Conservation (phyloP, 1,284 basidiomycete species). For the Tylopilus orsonianus region DNA sequence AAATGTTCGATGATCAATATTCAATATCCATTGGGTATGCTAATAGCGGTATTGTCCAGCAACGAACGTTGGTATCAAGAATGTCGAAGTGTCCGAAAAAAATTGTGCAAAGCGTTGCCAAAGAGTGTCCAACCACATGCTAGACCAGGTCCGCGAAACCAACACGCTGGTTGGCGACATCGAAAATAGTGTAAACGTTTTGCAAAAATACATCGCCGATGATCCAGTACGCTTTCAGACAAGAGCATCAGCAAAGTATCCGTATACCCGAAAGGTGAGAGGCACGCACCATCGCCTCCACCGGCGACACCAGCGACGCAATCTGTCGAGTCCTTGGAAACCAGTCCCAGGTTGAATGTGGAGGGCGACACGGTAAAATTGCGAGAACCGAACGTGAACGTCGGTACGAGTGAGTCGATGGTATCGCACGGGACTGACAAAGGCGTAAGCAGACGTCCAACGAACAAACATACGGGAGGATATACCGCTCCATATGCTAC, state of each 20-base stretch:
- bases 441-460: slow-evolving; percentile 1
- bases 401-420: slow-evolving; percentile 25
- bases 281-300: slow-evolving; percentile 24
- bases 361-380: slow-evolving; percentile 28
- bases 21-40: not conserved
- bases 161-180: slow-evolving; percentile 23
- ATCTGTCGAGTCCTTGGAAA: slow-evolving; percentile 22
- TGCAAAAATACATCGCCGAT: slow-evolving; percentile 33
- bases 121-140: no score
- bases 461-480: not conserved
- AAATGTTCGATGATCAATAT: not conserved
- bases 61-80: not conserved
- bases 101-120: slow-evolving; percentile 3
- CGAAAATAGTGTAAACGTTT: slow-evolving; percentile 33
- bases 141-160: slow-evolving; percentile 34
- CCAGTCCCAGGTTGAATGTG: slow-evolving; percentile 31
- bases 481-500: slow-evolving; percentile 29
- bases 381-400: slow-evolving; percentile 27
- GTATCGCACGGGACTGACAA: slow-evolving; percentile 28
- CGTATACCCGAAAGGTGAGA: not conserved
- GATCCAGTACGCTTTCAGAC: slow-evolving; percentile 29
- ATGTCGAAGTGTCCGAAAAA: not conserved
- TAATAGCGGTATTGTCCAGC: not conserved
- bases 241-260: not conserved
- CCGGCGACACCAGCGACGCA: slow-evolving; percentile 31